phyloP scores from a whole-genome alignment of 106 monocot species.

The Allium sativum region DNA sequence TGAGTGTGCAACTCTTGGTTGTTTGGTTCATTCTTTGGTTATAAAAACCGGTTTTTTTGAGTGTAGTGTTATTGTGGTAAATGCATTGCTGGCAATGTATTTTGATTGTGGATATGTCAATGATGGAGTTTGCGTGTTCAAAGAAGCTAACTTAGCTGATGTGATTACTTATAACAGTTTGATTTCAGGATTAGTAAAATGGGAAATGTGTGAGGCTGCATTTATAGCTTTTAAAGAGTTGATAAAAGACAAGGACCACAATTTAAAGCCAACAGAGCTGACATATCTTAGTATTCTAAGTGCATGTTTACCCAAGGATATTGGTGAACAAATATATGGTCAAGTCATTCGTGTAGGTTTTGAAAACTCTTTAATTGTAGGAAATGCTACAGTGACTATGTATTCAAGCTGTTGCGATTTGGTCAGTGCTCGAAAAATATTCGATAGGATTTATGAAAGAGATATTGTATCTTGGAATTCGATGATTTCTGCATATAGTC shows the following conservation, averaged over 20 bases:
- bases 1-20: constrained; percentile 6
- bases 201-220: constrained; percentile 21
- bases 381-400: constrained; percentile 25
- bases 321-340: constrained; percentile 20
- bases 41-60: constrained; percentile 20
- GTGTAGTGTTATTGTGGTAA: constrained; percentile 15
- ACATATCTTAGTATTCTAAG: constrained; percentile 27
- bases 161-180: constrained; percentile 26
- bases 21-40: constrained; percentile 28
- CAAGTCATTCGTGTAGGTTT: constrained; percentile 15
- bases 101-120: constrained; percentile 13
- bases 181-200: constrained; percentile 25
- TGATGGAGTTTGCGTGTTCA: constrained; percentile 18
- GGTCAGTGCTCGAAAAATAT: constrained; percentile 12
- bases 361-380: constrained; percentile 15
- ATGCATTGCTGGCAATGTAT: constrained; percentile 33
- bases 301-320: constrained; percentile 11
- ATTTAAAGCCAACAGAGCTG: constrained; percentile 15
- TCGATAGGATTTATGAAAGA: constrained; percentile 16
- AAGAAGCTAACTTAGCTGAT: constrained; percentile 9
- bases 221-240: constrained; percentile 18
- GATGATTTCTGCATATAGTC: constrained; percentile 28
- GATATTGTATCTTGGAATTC: constrained; percentile 45
- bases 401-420: constrained; percentile 18
- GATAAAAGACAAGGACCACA: constrained; percentile 4